Evolutionary conservation across 768 basidiomycete species (phyloP), one percentile per base, ranked within the genome.

Genomic region (Kwoniella newhampshirensis): DNA sequence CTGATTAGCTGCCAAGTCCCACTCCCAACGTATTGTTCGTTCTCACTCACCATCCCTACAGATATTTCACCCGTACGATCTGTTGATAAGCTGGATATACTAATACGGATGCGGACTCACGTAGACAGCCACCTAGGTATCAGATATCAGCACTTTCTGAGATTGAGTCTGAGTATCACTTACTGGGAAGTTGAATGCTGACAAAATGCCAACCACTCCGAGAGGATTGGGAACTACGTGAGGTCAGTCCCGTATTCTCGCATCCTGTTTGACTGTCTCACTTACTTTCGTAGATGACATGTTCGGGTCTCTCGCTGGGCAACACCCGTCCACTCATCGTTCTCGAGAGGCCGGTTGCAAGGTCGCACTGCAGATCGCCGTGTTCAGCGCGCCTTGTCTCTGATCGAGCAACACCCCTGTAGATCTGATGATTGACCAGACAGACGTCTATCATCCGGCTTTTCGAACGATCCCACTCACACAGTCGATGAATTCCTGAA

Each of bases 281-380:
- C 71, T 49, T 40, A 87, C 91, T 86, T 83, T 96, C 92, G 23
- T 91, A 81, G 66, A 96, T 94, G 23, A 86, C 84, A 72, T 96
- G 92, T 7, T 90, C 91, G 17, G 88, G 87, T 63, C 92, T 81
- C 76, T 96, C 92, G 51, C 90, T 92, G 32, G 87, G 85, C 56
- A 96, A 81, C 12, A 94, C 83, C 50, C 85, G 82, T 30, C 92
- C 92, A 60, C 90, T 90, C 88, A 94, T 93, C 85, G 90, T 91
- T 64, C 91, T 82, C 15, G 91, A 93, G 39, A 96, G 79, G 13
- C 92, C 92, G 18, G 90, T 85, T n/a, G 84, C 92, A 77, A 91
- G 94, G 76, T 96, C 92, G 64, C 91, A 93, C 91, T 93, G 13
- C n/a, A n/a, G n/a, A n/a, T n/a, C n/a, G n/a, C n/a, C n/a, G n/a